Evolutionary conservation across 371 early-diverging fungal genomes (phyloP).

Genomic region (Mortierella polycephala): DNA sequence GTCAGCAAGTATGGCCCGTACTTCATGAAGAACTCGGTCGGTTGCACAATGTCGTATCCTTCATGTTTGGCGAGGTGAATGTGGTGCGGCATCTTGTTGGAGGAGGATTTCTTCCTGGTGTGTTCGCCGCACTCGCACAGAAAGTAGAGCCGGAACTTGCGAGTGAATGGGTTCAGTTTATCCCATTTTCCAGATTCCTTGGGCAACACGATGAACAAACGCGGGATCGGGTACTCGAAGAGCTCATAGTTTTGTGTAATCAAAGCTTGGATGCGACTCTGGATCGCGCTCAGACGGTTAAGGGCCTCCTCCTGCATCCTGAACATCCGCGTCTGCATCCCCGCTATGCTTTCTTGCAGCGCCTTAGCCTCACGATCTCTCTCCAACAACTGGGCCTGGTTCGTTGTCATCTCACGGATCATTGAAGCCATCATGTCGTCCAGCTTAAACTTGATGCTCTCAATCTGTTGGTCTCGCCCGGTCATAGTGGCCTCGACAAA

Average conservation of each 20-base stretch:
- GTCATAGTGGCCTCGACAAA: background rate
- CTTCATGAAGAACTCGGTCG: conserved; percentile 13
- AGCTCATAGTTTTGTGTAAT: conserved; percentile 9
- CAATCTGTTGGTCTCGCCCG: background rate
- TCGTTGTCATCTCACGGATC: background rate
- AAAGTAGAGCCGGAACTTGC: conserved; percentile 15
- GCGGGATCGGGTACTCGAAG: conserved; percentile 12
- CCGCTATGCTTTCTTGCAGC: background rate
- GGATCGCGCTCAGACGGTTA: background rate
- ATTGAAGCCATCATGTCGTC: background rate
- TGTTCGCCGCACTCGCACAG: conserved; percentile 25
- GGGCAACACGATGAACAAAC: conserved; percentile 24
- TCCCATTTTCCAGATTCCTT: background rate
- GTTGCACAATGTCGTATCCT: conserved; percentile 19
- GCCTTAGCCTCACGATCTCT: background rate
- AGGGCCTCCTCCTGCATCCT: background rate
- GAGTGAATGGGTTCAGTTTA: background rate
- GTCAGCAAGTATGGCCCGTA: conserved; percentile 1
- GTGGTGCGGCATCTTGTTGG: background rate
- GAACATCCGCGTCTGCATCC: too few relatives aligned
- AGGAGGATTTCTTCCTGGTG: background rate
- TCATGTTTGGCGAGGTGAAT: background rate
- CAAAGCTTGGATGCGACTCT: background rate
- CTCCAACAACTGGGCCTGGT: background rate
- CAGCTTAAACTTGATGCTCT: background rate